A percentile compares a stretch with the other conserved stretches of the same genome.
These are phyloP conservation scores for Naganishia cerealis DNA, from an alignment of 1,284 basidiomycete genomes.

Conservation along the genomic window DNA sequence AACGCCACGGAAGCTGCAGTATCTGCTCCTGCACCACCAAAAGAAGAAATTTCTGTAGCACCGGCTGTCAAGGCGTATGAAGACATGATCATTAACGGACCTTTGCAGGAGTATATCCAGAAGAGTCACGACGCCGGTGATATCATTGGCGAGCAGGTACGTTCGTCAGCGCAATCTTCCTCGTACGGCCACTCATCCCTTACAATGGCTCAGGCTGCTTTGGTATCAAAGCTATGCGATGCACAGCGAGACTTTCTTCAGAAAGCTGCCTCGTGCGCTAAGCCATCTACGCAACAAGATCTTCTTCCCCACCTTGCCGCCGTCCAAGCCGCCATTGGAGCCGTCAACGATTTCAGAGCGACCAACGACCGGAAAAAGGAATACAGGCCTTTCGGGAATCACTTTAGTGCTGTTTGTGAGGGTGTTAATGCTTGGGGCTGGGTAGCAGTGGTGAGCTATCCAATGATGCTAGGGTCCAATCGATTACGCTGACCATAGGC, in stretches of 20 bases:
- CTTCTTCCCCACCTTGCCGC: constrained; percentile 69
- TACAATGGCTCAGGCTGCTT: constrained; percentile 60
- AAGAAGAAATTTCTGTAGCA: constrained; percentile 56
- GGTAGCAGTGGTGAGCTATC: constrained; percentile 70
- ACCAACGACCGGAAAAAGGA: constrained; percentile 64
- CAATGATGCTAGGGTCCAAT: neutral
- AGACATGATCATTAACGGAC: constrained; percentile 68
- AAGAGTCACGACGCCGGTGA: constrained; percentile 74
- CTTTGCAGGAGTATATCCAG: constrained; percentile 70
- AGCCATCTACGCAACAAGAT: constrained; percentile 65
- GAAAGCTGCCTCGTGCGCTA: constrained; percentile 71
- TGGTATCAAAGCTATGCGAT: constrained; percentile 69
- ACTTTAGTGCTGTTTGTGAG: constrained; percentile 78
- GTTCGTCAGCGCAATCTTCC: constrained; percentile 43
- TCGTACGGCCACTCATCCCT: neutral
- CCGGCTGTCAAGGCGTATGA: constrained; percentile 72
- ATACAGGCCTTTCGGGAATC: constrained; percentile 78
- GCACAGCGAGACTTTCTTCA: constrained; percentile 70
- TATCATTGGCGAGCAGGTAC: constrained; percentile 72
- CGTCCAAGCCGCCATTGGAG: constrained; percentile 71
- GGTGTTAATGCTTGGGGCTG: constrained; percentile 85
- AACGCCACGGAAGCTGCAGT: constrained; percentile 51
- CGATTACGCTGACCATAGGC: neutral
- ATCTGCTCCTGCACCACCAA: constrained; percentile 50
- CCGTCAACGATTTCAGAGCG: constrained; percentile 77